Evolutionary conservation across 768 basidiomycete species (phyloP).

Genomic region (Hygrocybe coccinea): DNA sequence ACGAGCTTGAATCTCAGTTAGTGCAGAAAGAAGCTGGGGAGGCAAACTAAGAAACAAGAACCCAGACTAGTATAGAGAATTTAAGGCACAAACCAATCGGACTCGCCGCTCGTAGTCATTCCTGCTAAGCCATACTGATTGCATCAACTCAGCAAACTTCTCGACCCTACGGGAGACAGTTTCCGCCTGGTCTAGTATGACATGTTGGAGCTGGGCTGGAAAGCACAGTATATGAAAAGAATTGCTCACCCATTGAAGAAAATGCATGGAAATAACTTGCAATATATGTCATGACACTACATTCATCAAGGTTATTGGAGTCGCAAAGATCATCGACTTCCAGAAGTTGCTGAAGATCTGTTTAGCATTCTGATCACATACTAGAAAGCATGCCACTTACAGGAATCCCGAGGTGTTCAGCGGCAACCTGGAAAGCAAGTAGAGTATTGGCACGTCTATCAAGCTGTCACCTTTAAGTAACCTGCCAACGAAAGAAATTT

Average conservation of each 20-base stretch:
- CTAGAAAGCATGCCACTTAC: conserved; percentile 41
- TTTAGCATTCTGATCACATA: not conserved
- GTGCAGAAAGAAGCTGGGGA: conserved; percentile 56
- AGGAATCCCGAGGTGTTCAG: conserved; percentile 85
- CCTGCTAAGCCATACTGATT: conserved; percentile 78
- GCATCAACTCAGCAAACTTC: conserved; percentile 95
- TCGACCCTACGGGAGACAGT: conserved; percentile 90
- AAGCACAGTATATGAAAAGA: not conserved
- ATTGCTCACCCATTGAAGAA: conserved; percentile 82
- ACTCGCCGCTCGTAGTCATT: conserved; percentile 93
- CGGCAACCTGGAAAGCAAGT: conserved; percentile 83
- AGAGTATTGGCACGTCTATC: conserved; percentile 80
- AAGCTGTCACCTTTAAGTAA: conserved; percentile 36
- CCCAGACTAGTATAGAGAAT: not conserved
- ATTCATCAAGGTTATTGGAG: conserved; percentile 83
- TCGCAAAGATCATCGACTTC: conserved; percentile 96
- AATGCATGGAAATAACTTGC: conserved; percentile 98
- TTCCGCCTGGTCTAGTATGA: conserved; percentile 77
- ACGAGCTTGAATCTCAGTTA: conserved; percentile 59
- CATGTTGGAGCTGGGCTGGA: conserved; percentile 7
- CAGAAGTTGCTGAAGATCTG: conserved; percentile 67
- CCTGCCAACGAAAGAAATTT: conserved; percentile 7
- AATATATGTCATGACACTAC: conserved; percentile 96
- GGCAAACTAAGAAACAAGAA: conserved; percentile 2
- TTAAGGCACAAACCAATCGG: conserved; percentile 45